A percentile compares a stretch with the other conserved stretches of the same genome.
Evolutionary conservation across 441 rosid species (phyloP).

Genomic region (Aleurites moluccanus): DNA sequence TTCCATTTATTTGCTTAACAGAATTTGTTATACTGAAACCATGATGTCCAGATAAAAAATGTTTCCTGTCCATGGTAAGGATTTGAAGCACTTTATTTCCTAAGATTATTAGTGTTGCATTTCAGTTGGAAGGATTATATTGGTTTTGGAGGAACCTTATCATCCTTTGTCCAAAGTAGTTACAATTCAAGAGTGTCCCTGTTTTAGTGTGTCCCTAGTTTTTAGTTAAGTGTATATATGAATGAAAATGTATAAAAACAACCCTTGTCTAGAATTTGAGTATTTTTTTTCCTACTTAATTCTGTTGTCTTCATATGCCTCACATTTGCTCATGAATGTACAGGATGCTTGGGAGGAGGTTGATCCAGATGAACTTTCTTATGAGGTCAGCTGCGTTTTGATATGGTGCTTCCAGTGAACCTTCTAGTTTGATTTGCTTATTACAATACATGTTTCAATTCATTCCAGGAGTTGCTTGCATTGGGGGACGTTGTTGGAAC

Average conservation of each 20-base stretch:
- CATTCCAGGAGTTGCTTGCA: constrained; percentile 79
- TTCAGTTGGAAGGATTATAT: neutral
- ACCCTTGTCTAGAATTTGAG: neutral
- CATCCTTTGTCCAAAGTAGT: neutral
- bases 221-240: neutral
- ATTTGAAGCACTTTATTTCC: neutral
- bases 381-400: constrained; percentile 55
- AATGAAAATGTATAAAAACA: neutral
- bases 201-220: neutral
- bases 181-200: neutral
- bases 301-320: neutral
- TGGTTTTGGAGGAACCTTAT: too few relatives aligned
- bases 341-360: constrained; percentile 92
- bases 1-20: neutral
- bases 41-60: neutral
- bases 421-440: constrained; percentile 12
- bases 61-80: neutral
- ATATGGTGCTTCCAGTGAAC: constrained; percentile 13
- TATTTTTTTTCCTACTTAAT: neutral
- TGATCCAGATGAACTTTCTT: constrained; percentile 92
- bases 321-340: constrained; percentile 26
- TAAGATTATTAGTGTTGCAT: neutral
- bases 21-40: neutral
- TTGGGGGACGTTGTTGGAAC: constrained; percentile 85
- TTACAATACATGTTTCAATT: constrained; percentile 16